Evolutionary conservation across 2,329 filamentous ascomycete species (phyloP).

Genomic region (Fusarium zealandicum): DNA sequence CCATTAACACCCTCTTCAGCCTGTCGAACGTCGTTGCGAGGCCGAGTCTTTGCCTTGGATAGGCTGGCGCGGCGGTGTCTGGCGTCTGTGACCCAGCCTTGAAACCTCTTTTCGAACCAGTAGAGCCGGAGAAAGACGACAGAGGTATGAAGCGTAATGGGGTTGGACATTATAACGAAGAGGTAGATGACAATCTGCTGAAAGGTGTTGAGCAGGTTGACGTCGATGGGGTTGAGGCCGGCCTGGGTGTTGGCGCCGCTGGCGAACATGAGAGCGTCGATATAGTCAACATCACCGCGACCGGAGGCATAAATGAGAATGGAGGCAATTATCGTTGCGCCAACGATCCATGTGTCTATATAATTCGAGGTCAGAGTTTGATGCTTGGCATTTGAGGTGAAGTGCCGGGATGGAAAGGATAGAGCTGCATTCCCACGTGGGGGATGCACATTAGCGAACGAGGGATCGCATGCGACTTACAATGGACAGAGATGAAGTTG

Average conservation of each 20-base stretch:
- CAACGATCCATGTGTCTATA: slow-evolving; percentile 83
- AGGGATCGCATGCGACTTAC: slow-evolving; percentile 54
- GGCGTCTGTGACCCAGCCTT: slow-evolving; percentile 79
- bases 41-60: slow-evolving; percentile 65
- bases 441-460: slow-evolving; percentile 12
- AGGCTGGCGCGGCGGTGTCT: slow-evolving; percentile 69
- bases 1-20: slow-evolving; percentile 70
- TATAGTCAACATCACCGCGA: slow-evolving; percentile 71
- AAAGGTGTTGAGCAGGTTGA: slow-evolving; percentile 73
- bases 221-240: slow-evolving; percentile 81
- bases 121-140: slow-evolving; percentile 94
- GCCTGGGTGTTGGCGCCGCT: slow-evolving; percentile 89
- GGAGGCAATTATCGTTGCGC: slow-evolving; percentile 75
- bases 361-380: slow-evolving; percentile 1
- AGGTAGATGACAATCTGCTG: slow-evolving; percentile 78
- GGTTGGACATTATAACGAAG: slow-evolving; percentile 76
- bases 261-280: slow-evolving; percentile 90
- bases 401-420: slow-evolving; percentile 13
- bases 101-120: slow-evolving; percentile 98
- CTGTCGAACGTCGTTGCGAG: slow-evolving; percentile 52
- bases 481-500: slow-evolving; percentile 84
- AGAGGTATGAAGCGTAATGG: slow-evolving; percentile 82
- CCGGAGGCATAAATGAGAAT: slow-evolving; percentile 73
- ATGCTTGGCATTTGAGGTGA: slow-evolving; percentile 19
- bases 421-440: slow-evolving; percentile 31